phyloP scores from a whole-genome alignment of 2,329 filamentous ascomycete species.

The Xylariaceae sp. region DNA sequence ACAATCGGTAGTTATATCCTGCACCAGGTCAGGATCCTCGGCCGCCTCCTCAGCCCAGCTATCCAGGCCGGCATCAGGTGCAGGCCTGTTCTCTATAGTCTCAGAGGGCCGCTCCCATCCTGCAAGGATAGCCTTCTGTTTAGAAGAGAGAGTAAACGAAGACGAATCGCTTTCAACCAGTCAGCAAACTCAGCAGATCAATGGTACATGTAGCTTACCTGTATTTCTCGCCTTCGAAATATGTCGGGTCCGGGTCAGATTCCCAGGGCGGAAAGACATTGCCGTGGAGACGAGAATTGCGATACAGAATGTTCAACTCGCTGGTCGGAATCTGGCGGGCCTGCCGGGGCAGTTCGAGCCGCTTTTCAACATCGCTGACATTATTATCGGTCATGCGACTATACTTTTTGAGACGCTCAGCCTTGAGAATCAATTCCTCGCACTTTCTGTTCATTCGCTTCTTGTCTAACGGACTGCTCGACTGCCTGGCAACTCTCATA shows the following conservation, averaged over 20 bases:
- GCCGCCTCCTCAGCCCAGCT: slow-evolving; percentile 33
- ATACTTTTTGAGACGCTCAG: slow-evolving; percentile 66
- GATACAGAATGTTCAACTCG: slow-evolving; percentile 71
- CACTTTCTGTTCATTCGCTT: slow-evolving; percentile 62
- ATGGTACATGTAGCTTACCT: slow-evolving; percentile 43
- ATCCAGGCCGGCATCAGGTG: not conserved
- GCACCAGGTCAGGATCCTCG: slow-evolving; percentile 72
- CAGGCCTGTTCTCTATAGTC: slow-evolving; percentile 43
- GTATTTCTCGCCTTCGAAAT: slow-evolving; percentile 62
- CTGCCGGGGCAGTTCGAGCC: slow-evolving; percentile 37
- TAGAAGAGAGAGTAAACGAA: slow-evolving; percentile 64
- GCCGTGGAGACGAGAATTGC: slow-evolving; percentile 74
- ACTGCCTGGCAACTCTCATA: slow-evolving; percentile 65
- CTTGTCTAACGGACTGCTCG: slow-evolving; percentile 57
- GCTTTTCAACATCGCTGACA: slow-evolving; percentile 23
- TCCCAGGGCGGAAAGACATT: slow-evolving; percentile 83
- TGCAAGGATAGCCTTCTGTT: slow-evolving; percentile 69
- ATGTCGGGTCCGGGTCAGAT: slow-evolving; percentile 49
- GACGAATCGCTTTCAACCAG: slow-evolving; percentile 56
- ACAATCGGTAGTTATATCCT: slow-evolving; percentile 93
- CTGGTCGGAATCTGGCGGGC: slow-evolving; percentile 57
- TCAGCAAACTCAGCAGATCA: slow-evolving; percentile 9
- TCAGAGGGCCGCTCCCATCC: slow-evolving; percentile 77
- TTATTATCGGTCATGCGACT: slow-evolving; percentile 16
- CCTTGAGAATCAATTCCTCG: slow-evolving; percentile 61